These are phyloP conservation scores for Leptographium wingfieldii DNA, from an alignment of 2,329 filamentous ascomycete species.

Conservation along the genomic window DNA sequence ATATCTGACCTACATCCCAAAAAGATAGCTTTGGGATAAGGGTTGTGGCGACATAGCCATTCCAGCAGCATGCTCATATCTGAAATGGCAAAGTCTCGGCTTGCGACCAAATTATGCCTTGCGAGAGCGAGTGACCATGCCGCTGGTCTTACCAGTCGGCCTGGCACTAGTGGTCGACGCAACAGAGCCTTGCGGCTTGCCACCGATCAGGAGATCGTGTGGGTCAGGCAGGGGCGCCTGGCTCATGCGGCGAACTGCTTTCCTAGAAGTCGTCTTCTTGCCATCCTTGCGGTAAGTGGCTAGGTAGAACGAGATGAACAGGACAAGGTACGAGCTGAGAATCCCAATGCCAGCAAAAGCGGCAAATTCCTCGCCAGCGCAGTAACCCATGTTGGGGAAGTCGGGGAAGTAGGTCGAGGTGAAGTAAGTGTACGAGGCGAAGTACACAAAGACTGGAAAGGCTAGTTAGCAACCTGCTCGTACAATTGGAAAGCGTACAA, in stretches of 20 bases:
- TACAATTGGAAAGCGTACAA: neutral
- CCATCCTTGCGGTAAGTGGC: conserved; percentile 86
- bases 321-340: conserved; percentile 85
- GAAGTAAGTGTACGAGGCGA: conserved; percentile 98
- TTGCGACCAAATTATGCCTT: conserved; percentile 42
- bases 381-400: conserved; percentile 73
- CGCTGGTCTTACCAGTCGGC: conserved; percentile 37
- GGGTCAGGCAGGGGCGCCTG: conserved; percentile 67
- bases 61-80: neutral
- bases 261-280: conserved; percentile 70
- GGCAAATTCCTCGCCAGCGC: conserved; percentile 93
- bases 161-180: conserved; percentile 41
- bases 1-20: neutral
- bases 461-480: neutral
- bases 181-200: conserved; percentile 36
- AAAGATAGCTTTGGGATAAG: neutral
- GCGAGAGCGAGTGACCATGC: conserved; percentile 47
- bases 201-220: conserved; percentile 51
- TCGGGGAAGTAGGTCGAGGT: conserved; percentile 76
- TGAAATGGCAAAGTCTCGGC: neutral
- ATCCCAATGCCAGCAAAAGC: conserved; percentile 87
- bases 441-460: conserved; percentile 79
- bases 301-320: conserved; percentile 99
- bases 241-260: conserved; percentile 55
- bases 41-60: neutral